Base-by-base conservation (phyloP, 139 green algal species). In the Volvox africanus region DNA sequence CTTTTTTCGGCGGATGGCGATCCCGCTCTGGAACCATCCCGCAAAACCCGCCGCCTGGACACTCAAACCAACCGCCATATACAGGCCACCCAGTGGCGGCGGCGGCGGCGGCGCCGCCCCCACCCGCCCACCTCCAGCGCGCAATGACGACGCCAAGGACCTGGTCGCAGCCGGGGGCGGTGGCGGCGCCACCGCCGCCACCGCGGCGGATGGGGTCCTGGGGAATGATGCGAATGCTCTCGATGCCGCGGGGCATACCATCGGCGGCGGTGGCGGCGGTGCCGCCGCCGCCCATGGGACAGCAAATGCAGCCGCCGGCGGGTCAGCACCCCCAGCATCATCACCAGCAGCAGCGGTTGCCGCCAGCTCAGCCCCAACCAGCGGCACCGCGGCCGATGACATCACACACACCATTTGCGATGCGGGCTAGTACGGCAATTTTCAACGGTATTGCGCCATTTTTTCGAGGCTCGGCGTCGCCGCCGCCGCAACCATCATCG, bases 1-100 rank as follows among this genome's bases (percentile, higher is more conserved):
- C 79, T 12, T 73, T 86, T 61, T 37, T 86, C 80, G 30, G 30
- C 50, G 80, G 35, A 37, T 86, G 80, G 80, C 50, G 80, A 1
- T 33, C 50, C 1, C 80, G 80, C 11, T 68, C 79, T 21, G 79
- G 37, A 12, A 18, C 2, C 16, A 35, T 36, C 35, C 30, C 77
- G 77, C 12, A 1, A 36, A 20, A 20, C 19, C 78, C 20, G 37
- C 37, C 20, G 79, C 22, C 36, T 13, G 37, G 24, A 35, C 71
- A 79, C 18, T 21, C 71, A 1, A 16, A 79, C 35, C 71, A 33
- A 1, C 26, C 26, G 21, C 28, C 30, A 1, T 32, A 79, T 30
- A 9, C 71, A 35, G 71, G 17, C 20, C 71, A 79, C 28, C 26
- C 71, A 21, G 26, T 30, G 24, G 26, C 71, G 32, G 21, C 71